Base-by-base conservation (phyloP, 148 eudicot genomes). In the Dysphania ambrosioides region DNA sequence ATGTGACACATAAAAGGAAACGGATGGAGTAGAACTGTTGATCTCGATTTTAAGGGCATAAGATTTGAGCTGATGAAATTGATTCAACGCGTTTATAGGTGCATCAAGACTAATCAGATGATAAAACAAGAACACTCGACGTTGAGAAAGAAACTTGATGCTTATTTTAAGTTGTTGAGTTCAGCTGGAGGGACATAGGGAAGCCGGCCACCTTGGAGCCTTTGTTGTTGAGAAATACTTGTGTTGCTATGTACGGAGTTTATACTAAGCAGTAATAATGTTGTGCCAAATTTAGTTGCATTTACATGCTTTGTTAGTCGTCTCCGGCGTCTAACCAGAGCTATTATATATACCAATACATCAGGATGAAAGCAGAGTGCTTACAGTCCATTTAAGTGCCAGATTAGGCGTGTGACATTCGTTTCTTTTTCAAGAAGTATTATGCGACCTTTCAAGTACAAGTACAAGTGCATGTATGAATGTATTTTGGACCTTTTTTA, bases 41-140 rank as follows among this genome's bases (percentile, higher is more conserved):
- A 19, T 70, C 21, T 2, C 73, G 6, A 29, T 2, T 70, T 12
- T 7, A 13, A 40, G 49, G 49, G 15, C 38, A 11, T 42, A 35
- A 2, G 7, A 13, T 30, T 42, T 30, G 64, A n/a, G 64, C 67
- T 72, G 49, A 70, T 40, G 16, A 15, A 31, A 21, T 64, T 40
- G 44, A 26, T 77, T 63, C 74, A 5, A 51, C 55, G 70, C 31
- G 32, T 58, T 47, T 27, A 4, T 79, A 91, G 93, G 83, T 92
- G 97, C 83, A 78, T 80, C 24, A 84, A 83, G 77, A 75, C 87
- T 68, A 86, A 88, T 72, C 85, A 89, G 71, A 79, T 78, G 62
- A 88, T 85, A 40, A 92, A 89, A 66, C 85, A 88, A 68, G 97
- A 92, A 78, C 85, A 89, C 61, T 79, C 77, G 8, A 78, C 80